Evolutionary conservation across 2,329 filamentous ascomycete species (phyloP).

Genomic region (Incumbomyces lentus): DNA sequence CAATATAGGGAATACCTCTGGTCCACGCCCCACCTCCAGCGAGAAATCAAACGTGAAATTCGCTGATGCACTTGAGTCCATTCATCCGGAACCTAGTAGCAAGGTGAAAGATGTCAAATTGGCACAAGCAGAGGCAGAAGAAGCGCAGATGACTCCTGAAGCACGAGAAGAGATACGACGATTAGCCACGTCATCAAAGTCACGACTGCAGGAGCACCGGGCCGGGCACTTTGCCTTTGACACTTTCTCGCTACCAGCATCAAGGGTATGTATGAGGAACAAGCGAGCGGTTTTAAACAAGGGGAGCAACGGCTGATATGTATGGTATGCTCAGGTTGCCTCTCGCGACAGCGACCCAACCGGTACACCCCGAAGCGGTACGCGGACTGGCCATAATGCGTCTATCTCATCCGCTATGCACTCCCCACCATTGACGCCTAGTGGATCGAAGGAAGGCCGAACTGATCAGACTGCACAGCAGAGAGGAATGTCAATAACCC

Average conservation of each 20-base stretch:
- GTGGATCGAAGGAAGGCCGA: constrained; percentile 55
- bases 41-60: constrained; percentile 1
- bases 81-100: constrained; percentile 19
- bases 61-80: constrained; percentile 7
- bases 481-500: constrained; percentile 38
- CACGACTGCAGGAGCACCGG: constrained; percentile 68
- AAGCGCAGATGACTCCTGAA: constrained; percentile 29
- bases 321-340: constrained; percentile 16
- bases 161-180: constrained; percentile 56
- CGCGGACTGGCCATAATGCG: constrained; percentile 44
- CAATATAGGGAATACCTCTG: not conserved
- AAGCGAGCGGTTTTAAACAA: not conserved
- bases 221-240: constrained; percentile 85
- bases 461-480: constrained; percentile 24
- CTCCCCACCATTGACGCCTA: constrained; percentile 80
- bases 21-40: constrained; percentile 9
- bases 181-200: constrained; percentile 60
- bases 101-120: constrained; percentile 24
- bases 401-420: constrained; percentile 62
- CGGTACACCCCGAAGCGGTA: constrained; percentile 46
- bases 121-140: constrained; percentile 19
- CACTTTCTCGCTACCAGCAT: constrained; percentile 68
- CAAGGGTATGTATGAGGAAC: constrained; percentile 28
- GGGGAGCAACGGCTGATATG: not conserved
- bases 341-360: constrained; percentile 51